Evolutionary conservation across 768 basidiomycete species (phyloP), one percentile per base, ranked within the genome.

Genomic region (Amanita inopinata): DNA sequence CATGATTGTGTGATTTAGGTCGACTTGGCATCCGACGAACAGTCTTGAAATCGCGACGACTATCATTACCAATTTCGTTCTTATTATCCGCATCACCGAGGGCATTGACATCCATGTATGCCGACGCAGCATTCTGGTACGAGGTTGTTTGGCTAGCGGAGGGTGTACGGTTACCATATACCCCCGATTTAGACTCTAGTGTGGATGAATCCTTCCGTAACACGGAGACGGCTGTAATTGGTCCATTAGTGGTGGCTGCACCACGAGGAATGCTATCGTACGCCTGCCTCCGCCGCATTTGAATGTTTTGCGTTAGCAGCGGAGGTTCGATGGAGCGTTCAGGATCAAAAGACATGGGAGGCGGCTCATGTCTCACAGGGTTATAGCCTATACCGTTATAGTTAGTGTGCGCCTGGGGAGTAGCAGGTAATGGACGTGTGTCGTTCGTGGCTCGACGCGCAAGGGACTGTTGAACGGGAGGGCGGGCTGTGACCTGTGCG

Each of bases 1-100:
- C 32, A 12, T 18, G 27, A 6, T 28, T 19, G 5, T 7, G 11
- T 8, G 33, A 27, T 37, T 18, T 20, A 6, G 33, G 34, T 36
- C 25, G 43, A 18, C 27, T 44, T 37, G 43, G 43, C 43, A 44
- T 15, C 33, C 25, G 17, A 17, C 27, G 22, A 17, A 20, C 31
- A 31, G 14, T 15, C 4, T n/a, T 33, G 33, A 10, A 17, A 35
- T 19, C 17, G 15, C 8, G 17, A 34, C 6, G 34, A 31, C 20
- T n/a, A 19, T 11, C 27, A 17, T 4, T 30, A 27, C n/a, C n/a
- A n/a, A n/a, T n/a, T n/a, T 9, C 34, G 28, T 36, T 15, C 19
- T n/a, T 6, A 32, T 19, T 20, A 22, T 20, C 17, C 15, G 22
- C 18, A 31, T 12, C 28, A 27, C 20, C 34, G 31, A 44, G 18